These are phyloP conservation scores for Chenopodium berlandieri DNA, from an alignment of 148 eudicot species.

Conservation along the genomic window DNA sequence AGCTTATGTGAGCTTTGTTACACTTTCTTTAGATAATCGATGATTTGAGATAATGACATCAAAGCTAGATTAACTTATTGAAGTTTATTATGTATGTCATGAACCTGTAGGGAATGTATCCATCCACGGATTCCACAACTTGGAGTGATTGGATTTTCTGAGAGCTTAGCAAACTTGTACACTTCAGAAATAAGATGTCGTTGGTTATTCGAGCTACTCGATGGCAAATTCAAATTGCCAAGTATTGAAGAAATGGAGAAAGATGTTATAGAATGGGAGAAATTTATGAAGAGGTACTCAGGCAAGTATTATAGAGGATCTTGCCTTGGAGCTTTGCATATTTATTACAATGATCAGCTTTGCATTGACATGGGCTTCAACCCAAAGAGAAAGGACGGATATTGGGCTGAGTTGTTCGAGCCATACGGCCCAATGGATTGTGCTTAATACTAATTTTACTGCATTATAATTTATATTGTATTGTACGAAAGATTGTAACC, in stretches of 20 bases:
- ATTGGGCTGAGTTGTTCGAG: slow-evolving; percentile 45
- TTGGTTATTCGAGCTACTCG: slow-evolving; percentile 60
- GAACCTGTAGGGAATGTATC: slow-evolving; percentile 50
- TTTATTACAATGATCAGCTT: slow-evolving; percentile 62
- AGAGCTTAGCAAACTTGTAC: slow-evolving; percentile 45
- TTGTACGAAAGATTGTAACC: no score
- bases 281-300: slow-evolving; percentile 36
- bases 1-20: no score
- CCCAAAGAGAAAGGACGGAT: slow-evolving; percentile 51
- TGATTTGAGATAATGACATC: no score
- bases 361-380: slow-evolving; percentile 74
- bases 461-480: no score
- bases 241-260: slow-evolving; percentile 56
- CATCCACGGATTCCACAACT: slow-evolving; percentile 71
- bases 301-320: slow-evolving; percentile 37
- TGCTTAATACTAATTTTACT: not conserved
- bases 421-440: slow-evolving; percentile 67
- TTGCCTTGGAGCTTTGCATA: slow-evolving; percentile 47
- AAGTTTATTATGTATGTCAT: not conserved
- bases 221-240: slow-evolving; percentile 54
- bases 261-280: slow-evolving; percentile 47
- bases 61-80: not conserved
- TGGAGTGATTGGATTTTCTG: slow-evolving; percentile 55
- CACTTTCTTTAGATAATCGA: no score
- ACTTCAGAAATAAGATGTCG: slow-evolving; percentile 51